Evolutionary conservation across 495 filamentous ascomycete species (phyloP), one percentile per base, ranked within the genome.

Genomic region (Podospora sp.): DNA sequence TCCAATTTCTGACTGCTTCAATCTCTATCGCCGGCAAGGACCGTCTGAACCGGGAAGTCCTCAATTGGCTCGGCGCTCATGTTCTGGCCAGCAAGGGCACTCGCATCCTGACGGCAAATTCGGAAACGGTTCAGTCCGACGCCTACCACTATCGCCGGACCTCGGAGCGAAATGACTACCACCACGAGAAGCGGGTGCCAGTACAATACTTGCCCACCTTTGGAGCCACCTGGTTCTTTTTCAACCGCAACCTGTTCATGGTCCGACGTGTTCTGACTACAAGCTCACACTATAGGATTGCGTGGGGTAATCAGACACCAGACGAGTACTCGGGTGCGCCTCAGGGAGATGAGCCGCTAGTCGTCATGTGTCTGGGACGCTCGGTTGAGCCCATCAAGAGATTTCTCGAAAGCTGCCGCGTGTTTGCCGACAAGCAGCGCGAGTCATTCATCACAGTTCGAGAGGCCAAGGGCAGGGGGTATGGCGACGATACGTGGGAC

Each of bases 181-280:
- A 80, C 36, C 78, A 78, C 62, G 80, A 79, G 69, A 82, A 78
- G 66, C 74, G 79, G 46, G 65, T 77, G 24, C 76, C 79, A 14
- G 74, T 83, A 18, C 78, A 81, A 65, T 83, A 82, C 63, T 72
- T 81, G 9, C 82, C 81, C 24, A 80, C 79, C 8, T 84, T 81
- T 51, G 80, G 78, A 12, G 76, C 75, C 0, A 78, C 77, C 0
- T 81, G 78, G 77, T 82, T 83, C 67, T 72, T 77, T 69, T 68
- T 78, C 66, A 69, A 72, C n/a, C 73, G 78, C 22, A 73, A 71
- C 63, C n/a, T 84, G 40, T 82, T 82, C 59, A 74, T 83, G 58
- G 73, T 80, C 24, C 69, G 71, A 5, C 76, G 80, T n/a, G 73
- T 79, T 21, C 66, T 80, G 33, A 70, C 73, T 7, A 29, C 35